Base-by-base conservation (phyloP, 768 basidiomycete genomes). In the Serendipita sp. region DNA sequence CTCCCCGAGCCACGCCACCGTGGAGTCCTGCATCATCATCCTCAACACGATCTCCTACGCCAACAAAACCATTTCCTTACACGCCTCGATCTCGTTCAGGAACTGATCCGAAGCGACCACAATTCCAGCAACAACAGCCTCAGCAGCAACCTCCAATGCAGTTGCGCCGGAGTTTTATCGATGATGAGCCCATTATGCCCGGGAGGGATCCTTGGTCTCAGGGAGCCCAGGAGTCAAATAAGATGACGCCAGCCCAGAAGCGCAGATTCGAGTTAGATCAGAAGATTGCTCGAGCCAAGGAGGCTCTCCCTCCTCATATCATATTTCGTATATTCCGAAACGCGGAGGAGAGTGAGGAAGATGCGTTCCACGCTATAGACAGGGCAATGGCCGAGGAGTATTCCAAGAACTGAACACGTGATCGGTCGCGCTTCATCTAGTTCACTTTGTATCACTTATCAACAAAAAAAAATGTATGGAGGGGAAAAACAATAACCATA, bases 261-360 rank as follows among this genome's bases (percentile, higher is more conserved):
- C 81, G 74, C 73, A 75, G 81, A 64, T 65, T 70, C 63, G 81
- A 82, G 31, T 67, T 90, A 67, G 86, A 90, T 74, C 71, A 71
- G 66, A 74, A 88, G 33, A 78, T 90, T 61, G 81, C 81, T 73
- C 75, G 73, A 64, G 86, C 86, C 28, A 73, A 86, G 62, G 75
- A 74, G 65, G 72, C 77, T 69, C 79, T 88, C 68, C 84, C 86
- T 3, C 67, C 71, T 31, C 74, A 80, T 65, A 75, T 88, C 9
- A 71, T 74, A 20, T 71, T 90, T 68, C 77, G 86, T 61, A 70
- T 90, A 28, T 91, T 91, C 70, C 78, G 81, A 67, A 71, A 81
- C 43, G 84, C 89, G 9, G 73, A 67, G 65, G 86, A 91, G 67
- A 90, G 88, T 69, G 75, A 78, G 16, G 88, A 90, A 71, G 62